Evolutionary conservation across 257 asterid genomes (phyloP), one percentile per base, ranked within the genome.

Genomic region (Solanum tarapatanum): DNA sequence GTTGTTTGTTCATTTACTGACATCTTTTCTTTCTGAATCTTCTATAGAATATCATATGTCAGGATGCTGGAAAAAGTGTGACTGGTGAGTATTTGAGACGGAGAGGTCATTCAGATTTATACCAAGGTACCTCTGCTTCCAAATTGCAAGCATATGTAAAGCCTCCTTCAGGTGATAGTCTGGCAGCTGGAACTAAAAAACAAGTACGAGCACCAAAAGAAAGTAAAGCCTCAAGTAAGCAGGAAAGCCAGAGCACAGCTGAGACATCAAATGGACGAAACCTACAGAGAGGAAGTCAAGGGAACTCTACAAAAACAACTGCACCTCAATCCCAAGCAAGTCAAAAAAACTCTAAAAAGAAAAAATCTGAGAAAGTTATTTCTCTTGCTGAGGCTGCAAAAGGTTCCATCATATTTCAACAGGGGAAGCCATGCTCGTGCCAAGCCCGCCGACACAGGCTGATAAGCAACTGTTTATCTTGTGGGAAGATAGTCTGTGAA

Each of bases 401-500:
- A 88, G 99, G 99, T 5, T 93, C 99, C 1, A 94, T 94, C 66
- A 96, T 97, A 37, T 97, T 89, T 92, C 99, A 94, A 88, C 94
- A 95, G 92, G 99, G 99, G 80, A 95, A 93, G 91, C 98, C 99
- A 11, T 97, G 99, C 91, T 90, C 95, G 35, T 97, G 99, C 91
- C 99, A 97, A 91, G 99, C 99, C 45, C 97, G 99, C 82, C 92
- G 91, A 41, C 99, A 95, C 91, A 92, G 87, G 58, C 91, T 97
- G 90, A 87, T 97, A 24, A 94, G 99, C 94, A 97, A 97, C 82
- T 97, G 99, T 87, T 91, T 97, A 77, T 95, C 98, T 36, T 97
- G 99, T 72, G 99, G 99, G 89, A 97, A 94, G 93, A 95, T 97
- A 90, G 98, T 97, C 6, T 97, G 99, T 88, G 98, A 97, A 90